Evolutionary conservation across 371 early-diverging fungal genomes (phyloP), one percentile per base, ranked within the genome.

Genomic region (Mortierella sp.): DNA sequence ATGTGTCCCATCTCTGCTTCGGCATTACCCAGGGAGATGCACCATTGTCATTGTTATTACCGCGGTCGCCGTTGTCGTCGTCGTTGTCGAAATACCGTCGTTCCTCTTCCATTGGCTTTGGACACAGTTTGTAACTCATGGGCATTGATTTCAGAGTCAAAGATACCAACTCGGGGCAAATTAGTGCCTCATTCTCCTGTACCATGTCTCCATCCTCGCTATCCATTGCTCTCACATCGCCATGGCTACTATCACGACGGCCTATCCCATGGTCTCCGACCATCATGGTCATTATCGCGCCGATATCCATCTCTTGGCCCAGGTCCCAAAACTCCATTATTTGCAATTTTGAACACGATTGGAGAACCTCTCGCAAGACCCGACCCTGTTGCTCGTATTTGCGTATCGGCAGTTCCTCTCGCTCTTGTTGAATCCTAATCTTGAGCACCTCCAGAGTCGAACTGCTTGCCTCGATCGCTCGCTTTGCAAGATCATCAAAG

Each of bases 21-120:
- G 61, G 61, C 61, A 61, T 53, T 4, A 45, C n/a, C 61, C 61
- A 61, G 4, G 27, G 42, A 8, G 18, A 18, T 13, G 26, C 30
- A 5, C 13, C 42, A 6, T 19, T 28, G 28, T 41, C 34, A 8
- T 34, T 34, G 34, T 4, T 34, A n/a, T n/a, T n/a, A n/a, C n/a
- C n/a, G n/a, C 23, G 51, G 38, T 26, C 19, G 14, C 21, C 21
- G 12, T 10, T 10, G 4, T 46, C 42, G 42, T 54, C 24, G 19
- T 28, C 5, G 12, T 26, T 12, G 4, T 52, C 21, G 41, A 5
- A 39, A 24, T 38, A 55, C 45, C 56, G 42, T 7, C 45, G 16
- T 12, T 55, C 42, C 3, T 55, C 45, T 23, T 24, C 3, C 7
- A n/a, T n/a, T n/a, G n/a, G n/a, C n/a, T n/a, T n/a, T n/a, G n/a